Base-by-base conservation (phyloP, 495 filamentous ascomycete genomes). In the Schizothecium vesticola region DNA sequence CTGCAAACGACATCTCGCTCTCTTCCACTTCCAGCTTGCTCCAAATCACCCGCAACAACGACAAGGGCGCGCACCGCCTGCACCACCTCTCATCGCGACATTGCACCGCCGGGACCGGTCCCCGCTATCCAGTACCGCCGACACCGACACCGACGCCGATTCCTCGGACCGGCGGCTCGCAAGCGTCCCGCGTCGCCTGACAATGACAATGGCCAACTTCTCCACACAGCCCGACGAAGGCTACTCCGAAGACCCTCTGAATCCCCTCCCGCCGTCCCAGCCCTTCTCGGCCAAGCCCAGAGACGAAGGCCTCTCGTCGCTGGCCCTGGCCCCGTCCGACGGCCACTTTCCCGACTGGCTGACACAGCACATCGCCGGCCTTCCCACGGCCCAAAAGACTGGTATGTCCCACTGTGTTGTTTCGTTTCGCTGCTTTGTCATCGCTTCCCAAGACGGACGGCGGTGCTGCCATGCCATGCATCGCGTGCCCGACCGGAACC, bases 201-300 rank as follows among this genome's bases (percentile, higher is more conserved):
- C 22, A 23, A 31, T 70, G 29, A 61, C 33, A 56, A 75, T 72
- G 70, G 69, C 75, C 61, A 64, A 68, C 61, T 77, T 76, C 67
- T 60, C 71, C 59, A 60, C 72, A 19, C 80, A 82, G 69, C 84
- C 82, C 60, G 85, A 87, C 77, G 85, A 87, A 74, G 85, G 85
- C 71, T 87, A 87, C 73, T 86, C 84, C 36, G 85, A 87, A 73
- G 82, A 84, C 72, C 85, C 85, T 63, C 76, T 87, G 68, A 84
- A 77, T 68, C 76, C 67, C 22, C 61, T 78, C 24, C 77, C 77
- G 57, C 70, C 77, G 31, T 69, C 79, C 23, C 59, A 68, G 1
- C 64, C 69, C 19, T 76, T 69, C 56, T 64, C 63, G 21, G 24
- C 68, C 43, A 78, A 78, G 65, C 58, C 57, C 11, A 67, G 71